Conservation (phyloP, 2,329 filamentous ascomycete genomes). For the Drechslerella stenobrocha region DNA sequence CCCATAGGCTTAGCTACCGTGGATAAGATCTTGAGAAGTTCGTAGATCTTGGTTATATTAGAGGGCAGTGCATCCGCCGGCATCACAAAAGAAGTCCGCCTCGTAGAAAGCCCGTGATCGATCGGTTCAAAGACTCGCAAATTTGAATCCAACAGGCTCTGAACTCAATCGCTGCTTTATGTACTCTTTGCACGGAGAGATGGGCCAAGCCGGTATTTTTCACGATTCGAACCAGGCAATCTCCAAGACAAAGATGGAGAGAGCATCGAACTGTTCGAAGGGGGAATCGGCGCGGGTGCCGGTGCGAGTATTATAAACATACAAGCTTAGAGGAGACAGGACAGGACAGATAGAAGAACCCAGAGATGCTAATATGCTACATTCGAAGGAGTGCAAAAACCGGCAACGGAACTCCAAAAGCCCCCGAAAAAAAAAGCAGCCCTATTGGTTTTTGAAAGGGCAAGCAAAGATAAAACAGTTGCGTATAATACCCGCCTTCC, state of each 20-base stretch:
- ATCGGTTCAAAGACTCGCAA: no score
- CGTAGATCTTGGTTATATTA: no score
- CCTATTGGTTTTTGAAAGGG: constrained; percentile 1
- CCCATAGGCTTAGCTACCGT: no score
- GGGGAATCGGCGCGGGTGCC: background rate
- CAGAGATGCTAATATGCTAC: constrained; percentile 45
- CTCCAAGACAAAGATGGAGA: constrained; percentile 1
- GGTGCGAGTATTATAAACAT: no score
- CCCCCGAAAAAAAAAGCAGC: constrained; percentile 2
- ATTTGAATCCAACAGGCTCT: no score
- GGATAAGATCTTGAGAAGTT: no score
- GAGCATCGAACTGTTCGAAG: constrained; percentile 5
- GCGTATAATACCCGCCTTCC: background rate
- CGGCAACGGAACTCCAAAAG: background rate
- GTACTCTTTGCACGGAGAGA: no score
- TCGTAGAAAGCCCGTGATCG: no score
- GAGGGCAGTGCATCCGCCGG: no score
- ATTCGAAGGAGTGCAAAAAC: constrained; percentile 5
- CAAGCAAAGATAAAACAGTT: background rate
- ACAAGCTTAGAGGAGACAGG: background rate
- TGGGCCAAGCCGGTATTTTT: no score
- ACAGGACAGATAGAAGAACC: constrained; percentile 9
- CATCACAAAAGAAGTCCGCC: no score
- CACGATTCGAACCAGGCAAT: background rate
- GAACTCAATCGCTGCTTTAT: no score